Base-by-base conservation (phyloP, 176 grass and related monocot genomes). In the Paspalum vaginatum region DNA sequence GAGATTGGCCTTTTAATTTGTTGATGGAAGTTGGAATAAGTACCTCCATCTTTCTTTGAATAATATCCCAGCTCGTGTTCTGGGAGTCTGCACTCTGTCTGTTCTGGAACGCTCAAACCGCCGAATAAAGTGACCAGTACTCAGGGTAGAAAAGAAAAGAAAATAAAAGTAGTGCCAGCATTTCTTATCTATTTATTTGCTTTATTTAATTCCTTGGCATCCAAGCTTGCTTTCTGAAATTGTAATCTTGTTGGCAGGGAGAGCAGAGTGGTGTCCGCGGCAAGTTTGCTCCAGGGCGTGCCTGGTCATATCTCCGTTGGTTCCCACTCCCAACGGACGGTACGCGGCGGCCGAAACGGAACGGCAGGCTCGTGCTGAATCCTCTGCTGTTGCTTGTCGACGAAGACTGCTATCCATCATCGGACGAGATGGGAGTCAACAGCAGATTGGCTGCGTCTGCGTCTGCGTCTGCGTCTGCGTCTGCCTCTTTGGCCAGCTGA, bases 201-300 rank as follows among this genome's bases (percentile, higher is more conserved):
- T 65, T 62, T 62, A n/a, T 10, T 51, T 49, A 47, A 26, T 77
- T 70, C 64, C 82, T 49, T 77, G 82, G 10, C 61, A 60, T 15
- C 61, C 77, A 86, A 60, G 69, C 55, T 68, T 59, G 61, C 6
- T 81, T 81, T 71, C 68, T 71, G 68, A 51, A 71, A 71, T 24
- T 32, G 32, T 32, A 32, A 32, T 32, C 32, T 32, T 32, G 32
- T 32, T 32, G 32, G 32, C 32, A 32, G 32, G 32, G 32, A 32
- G 32, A 6, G 45, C 45, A 71, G 68, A 50, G 68, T 71, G 68
- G 13, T 71, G 68, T 71, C 7, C 15, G 68, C 68, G 7, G 13
- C 44, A 70, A 50, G 45, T 16, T 68, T 44, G 22, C 13, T 24
- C 22, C 57, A 24, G 55, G 22, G 57, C 58, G 2, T 12, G n/a